Evolutionary conservation across 257 asterid genomes (phyloP).

Genomic region (Solanum virginianum): DNA sequence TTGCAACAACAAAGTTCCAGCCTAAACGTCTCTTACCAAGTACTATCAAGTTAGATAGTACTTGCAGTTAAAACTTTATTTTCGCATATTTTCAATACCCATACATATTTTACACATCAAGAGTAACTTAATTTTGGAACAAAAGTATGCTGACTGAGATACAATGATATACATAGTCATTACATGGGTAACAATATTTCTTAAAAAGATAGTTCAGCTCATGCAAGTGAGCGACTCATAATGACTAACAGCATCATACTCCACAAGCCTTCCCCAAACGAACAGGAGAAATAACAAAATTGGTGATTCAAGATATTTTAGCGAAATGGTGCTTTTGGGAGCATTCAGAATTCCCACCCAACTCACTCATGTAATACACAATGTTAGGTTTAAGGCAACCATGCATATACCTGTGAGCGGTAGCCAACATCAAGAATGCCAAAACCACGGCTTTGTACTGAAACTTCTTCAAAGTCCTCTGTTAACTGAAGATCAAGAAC

Average conservation of each 20-base stretch:
- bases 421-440: conserved; percentile 88
- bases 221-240: neutral
- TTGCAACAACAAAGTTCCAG: neutral
- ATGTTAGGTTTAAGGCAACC: neutral
- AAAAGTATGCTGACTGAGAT: neutral
- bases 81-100: neutral
- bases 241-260: neutral
- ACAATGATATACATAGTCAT: neutral
- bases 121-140: neutral
- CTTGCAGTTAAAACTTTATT: neutral
- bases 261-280: neutral
- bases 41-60: neutral
- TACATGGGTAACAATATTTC: neutral
- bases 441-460: conserved; percentile 79
- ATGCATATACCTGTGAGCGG: conserved; percentile 50
- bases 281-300: neutral
- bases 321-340: neutral
- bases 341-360: neutral
- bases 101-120: neutral
- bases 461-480: conserved; percentile 69
- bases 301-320: neutral
- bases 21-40: neutral
- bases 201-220: neutral
- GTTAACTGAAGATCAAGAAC: conserved; percentile 33
- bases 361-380: neutral